These are phyloP conservation scores for Coffea canephora DNA, from an alignment of 257 asterid genomes.

Conservation along the genomic window DNA sequence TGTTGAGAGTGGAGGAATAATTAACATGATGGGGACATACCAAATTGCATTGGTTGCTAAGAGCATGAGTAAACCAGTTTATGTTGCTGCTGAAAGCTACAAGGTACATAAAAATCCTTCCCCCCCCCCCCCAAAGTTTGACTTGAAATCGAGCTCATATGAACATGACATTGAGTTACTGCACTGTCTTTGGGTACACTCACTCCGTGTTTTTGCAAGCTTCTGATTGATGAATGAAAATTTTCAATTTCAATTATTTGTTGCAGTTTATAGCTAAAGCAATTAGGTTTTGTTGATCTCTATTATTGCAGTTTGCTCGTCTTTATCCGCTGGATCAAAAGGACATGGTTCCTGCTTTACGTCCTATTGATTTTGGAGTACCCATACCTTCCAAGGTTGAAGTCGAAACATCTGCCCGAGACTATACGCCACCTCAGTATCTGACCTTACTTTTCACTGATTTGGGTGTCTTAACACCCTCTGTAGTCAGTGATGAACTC, in stretches of 20 bases:
- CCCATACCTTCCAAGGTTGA: slow-evolving; percentile 89
- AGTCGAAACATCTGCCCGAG: slow-evolving; percentile 94
- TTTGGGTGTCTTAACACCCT: slow-evolving; percentile 89
- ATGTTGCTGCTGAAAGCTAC: slow-evolving; percentile 93
- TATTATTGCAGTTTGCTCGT: slow-evolving; percentile 76
- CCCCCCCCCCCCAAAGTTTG: too few relatives aligned
- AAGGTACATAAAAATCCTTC: slow-evolving; percentile 43
- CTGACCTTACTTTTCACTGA: slow-evolving; percentile 81
- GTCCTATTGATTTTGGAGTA: slow-evolving; percentile 89
- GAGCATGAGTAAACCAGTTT: slow-evolving; percentile 95
- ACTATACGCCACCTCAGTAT: slow-evolving; percentile 88
- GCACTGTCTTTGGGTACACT: neutral
- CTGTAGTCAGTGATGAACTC: slow-evolving; percentile 89
- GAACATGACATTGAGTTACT: neutral
- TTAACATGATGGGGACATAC: slow-evolving; percentile 98
- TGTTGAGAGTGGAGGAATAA: slow-evolving; percentile 91
- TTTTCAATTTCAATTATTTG: neutral
- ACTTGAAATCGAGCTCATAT: neutral
- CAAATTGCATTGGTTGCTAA: slow-evolving; percentile 92
- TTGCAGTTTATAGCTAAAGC: neutral
- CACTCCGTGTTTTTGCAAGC: neutral
- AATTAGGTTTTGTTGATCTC: neutral
- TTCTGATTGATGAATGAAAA: neutral
- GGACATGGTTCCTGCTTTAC: slow-evolving; percentile 89
- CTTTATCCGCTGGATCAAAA: slow-evolving; percentile 84